phyloP scores from a whole-genome alignment of 2,329 filamentous ascomycete genomes.

The Phaeosphaeria sp. region DNA sequence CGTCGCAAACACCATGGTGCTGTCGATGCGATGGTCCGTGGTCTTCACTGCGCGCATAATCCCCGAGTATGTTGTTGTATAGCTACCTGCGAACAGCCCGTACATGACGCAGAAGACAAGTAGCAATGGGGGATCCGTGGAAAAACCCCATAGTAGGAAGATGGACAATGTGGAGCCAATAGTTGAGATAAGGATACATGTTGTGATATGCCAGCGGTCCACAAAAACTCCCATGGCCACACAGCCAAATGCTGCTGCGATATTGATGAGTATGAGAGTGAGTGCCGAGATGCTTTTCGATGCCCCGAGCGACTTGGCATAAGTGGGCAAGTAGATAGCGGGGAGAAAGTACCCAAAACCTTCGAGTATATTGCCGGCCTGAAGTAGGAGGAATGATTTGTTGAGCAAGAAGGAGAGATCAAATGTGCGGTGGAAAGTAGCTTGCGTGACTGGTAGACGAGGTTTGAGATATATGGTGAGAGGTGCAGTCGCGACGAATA shows the following conservation, averaged over 20 bases:
- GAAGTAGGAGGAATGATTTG: constrained; percentile 42
- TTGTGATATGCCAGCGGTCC: constrained; percentile 52
- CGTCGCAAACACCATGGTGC: constrained; percentile 55
- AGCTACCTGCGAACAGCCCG: constrained; percentile 43
- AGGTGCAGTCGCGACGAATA: constrained; percentile 38
- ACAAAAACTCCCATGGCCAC: constrained; percentile 45
- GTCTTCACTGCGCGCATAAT: constrained; percentile 28
- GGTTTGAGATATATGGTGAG: constrained; percentile 42
- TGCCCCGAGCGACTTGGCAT: constrained; percentile 40
- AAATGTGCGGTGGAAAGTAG: constrained; percentile 24
- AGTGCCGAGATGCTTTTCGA: constrained; percentile 32
- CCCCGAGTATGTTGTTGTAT: constrained; percentile 32
- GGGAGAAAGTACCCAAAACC: constrained; percentile 50
- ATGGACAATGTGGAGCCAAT: constrained; percentile 48
- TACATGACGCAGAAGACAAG: constrained; percentile 38
- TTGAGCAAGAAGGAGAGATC: constrained; percentile 39
- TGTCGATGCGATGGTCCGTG: constrained; percentile 24
- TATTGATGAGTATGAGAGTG: constrained; percentile 44
- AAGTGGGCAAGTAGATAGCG: constrained; percentile 46
- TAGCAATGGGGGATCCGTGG: constrained; percentile 44
- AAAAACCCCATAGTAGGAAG: constrained; percentile 56
- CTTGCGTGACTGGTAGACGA: constrained; percentile 35
- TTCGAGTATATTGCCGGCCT: constrained; percentile 44
- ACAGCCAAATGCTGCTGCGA: constrained; percentile 42
- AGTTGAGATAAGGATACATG: constrained; percentile 50